Percentiles rank a stretch among this genome's conserved stretches.
These are phyloP conservation scores for Aspergillus heteromorphus DNA, from an alignment of 495 filamentous ascomycete genomes.

Conservation along the genomic window DNA sequence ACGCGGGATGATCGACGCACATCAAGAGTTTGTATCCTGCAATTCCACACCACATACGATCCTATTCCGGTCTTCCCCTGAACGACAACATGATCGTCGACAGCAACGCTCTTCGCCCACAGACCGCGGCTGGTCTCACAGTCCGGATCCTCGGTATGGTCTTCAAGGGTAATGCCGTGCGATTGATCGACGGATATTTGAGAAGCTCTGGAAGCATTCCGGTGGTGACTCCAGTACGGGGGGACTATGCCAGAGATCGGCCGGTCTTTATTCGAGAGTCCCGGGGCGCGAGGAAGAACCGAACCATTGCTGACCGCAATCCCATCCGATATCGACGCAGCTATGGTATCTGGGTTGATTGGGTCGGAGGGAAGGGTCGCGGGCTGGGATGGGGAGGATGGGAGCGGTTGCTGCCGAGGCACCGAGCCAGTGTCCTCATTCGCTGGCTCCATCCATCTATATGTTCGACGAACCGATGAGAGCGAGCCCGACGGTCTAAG, in stretches of 20 bases:
- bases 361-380: conserved; percentile 5
- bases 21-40: conserved; percentile 63
- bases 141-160: conserved; percentile 60
- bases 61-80: conserved; percentile 58
- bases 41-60: conserved; percentile 72
- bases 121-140: conserved; percentile 56
- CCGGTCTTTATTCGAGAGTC: conserved; percentile 23
- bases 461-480: conserved; percentile 10
- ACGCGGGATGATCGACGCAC: conserved; percentile 35
- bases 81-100: conserved; percentile 64
- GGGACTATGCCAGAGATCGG: conserved; percentile 40
- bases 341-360: conserved; percentile 2
- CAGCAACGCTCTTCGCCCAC: conserved; percentile 61
- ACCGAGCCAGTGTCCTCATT: conserved; percentile 38
- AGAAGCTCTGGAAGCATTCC: conserved; percentile 38
- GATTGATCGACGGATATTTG: conserved; percentile 36
- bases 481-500: conserved; percentile 14
- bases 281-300: conserved; percentile 5
- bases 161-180: conserved; percentile 58
- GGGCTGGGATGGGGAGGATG: conserved; percentile 19
- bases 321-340: conserved; percentile 2
- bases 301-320: conserved; percentile 8
- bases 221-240: conserved; percentile 48
- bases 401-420: conserved; percentile 24
- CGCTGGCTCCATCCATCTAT: conserved; percentile 49